Evolutionary conservation across 2,329 filamentous ascomycete genomes (phyloP).

Genomic region (Helotiales sp.): DNA sequence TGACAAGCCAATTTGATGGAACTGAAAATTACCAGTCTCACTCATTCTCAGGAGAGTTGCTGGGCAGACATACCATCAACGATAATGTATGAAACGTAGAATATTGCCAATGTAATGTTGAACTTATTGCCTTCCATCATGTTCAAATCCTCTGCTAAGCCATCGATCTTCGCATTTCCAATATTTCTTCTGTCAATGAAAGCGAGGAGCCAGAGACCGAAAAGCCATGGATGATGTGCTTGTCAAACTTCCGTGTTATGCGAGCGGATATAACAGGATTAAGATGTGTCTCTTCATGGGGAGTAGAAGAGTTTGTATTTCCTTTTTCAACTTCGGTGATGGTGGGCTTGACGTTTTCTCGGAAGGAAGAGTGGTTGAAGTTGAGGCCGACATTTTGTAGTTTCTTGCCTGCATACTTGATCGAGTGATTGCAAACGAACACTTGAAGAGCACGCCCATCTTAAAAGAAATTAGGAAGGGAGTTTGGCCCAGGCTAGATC

Average conservation of each 20-base stretch:
- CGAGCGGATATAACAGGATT: constrained; percentile 39
- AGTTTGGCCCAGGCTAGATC: background rate
- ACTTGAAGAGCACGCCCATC: background rate
- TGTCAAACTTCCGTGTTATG: constrained; percentile 30
- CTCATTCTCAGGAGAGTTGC: background rate
- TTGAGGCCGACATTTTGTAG: background rate
- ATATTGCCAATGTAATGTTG: constrained; percentile 58
- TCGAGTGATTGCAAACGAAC: too few species aligned
- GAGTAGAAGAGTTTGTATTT: background rate
- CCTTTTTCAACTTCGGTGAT: constrained; percentile 58
- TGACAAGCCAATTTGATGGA: constrained; percentile 39
- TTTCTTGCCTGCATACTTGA: background rate
- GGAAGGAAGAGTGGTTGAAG: background rate
- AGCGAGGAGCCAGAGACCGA: constrained; percentile 71
- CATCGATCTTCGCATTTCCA: constrained; percentile 71
- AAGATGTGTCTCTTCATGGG: constrained; percentile 55
- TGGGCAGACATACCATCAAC: constrained; percentile 34
- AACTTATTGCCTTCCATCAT: constrained; percentile 49
- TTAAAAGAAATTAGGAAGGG: background rate
- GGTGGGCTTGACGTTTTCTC: constrained; percentile 30
- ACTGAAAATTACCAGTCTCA: constrained; percentile 18
- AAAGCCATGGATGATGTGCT: constrained; percentile 47
- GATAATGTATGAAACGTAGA: constrained; percentile 46
- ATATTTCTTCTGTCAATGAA: constrained; percentile 81
- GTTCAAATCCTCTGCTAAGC: constrained; percentile 66